phyloP scores from a whole-genome alignment of 306 rosid genomes.

The Glycine latifolia region DNA sequence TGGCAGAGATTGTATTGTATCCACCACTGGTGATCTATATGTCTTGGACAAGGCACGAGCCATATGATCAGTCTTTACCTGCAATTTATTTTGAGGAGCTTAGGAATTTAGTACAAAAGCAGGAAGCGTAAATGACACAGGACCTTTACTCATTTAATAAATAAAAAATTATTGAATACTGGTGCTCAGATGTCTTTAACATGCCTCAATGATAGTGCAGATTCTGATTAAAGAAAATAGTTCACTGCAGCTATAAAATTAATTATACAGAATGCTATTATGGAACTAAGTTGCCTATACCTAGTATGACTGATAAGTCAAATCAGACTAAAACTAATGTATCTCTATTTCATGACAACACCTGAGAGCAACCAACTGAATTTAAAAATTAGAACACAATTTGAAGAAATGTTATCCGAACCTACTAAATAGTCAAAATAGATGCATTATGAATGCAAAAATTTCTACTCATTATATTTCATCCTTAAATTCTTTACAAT shows the following conservation, averaged over 20 bases:
- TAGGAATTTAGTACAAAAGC: constrained; percentile 19
- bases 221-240: neutral
- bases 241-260: neutral
- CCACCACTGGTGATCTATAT: constrained; percentile 80
- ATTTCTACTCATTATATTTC: neutral
- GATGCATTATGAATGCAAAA: neutral
- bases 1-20: constrained; percentile 90
- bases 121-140: constrained; percentile 3
- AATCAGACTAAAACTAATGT: constrained; percentile 10
- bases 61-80: constrained; percentile 93
- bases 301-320: neutral
- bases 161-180: neutral
- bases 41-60: constrained; percentile 86
- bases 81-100: constrained; percentile 48
- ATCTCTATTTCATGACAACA: neutral
- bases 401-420: constrained; percentile 13
- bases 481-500: constrained; percentile 5
- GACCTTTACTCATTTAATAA: neutral
- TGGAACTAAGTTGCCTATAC: constrained; percentile 1
- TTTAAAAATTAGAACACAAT: constrained; percentile 9
- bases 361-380: neutral
- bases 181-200: neutral
- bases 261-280: neutral
- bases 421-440: neutral
- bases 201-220: neutral